A percentile compares a stretch with the other conserved stretches of the same genome.
Conservation (phyloP, 345 rosid genomes). For the Eucalyptus curtisii region DNA sequence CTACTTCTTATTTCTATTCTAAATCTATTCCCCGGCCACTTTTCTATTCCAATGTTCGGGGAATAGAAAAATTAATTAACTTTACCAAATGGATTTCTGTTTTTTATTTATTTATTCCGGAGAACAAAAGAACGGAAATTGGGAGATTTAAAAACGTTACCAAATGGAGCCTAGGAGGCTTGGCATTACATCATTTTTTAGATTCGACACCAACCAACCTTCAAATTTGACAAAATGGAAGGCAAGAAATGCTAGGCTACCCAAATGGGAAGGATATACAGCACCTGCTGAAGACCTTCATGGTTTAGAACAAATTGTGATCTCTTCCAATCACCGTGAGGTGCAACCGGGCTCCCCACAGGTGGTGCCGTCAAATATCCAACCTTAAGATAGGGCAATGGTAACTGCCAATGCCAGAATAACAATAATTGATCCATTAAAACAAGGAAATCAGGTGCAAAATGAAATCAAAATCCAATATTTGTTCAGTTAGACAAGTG, state of each 20-base stretch:
- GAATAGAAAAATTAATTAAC: no score
- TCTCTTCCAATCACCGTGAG: slow-evolving; percentile 86
- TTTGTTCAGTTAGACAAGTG: not conserved
- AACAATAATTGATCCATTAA: not conserved
- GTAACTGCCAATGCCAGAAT: slow-evolving; percentile 45
- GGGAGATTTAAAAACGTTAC: no score
- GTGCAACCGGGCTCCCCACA: slow-evolving; percentile 59
- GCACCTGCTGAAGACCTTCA: slow-evolving; percentile 84
- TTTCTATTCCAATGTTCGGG: no score
- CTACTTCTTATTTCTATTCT: no score
- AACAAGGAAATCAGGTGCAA: not conserved
- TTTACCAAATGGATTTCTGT: no score
- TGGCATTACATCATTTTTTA: not conserved
- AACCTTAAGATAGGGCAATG: slow-evolving; percentile 73
- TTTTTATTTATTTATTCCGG: no score
- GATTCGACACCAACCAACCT: not conserved
- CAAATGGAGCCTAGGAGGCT: not conserved
- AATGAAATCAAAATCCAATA: not conserved
- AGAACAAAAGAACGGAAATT: no score
- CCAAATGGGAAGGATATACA: not conserved
- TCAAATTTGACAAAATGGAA: not conserved
- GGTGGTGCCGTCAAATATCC: slow-evolving; percentile 86
- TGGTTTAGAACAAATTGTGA: slow-evolving; percentile 71
- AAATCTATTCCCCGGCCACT: no score
- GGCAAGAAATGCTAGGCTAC: not conserved